Conservation (phyloP, 345 rosid species). For the Salix udensis region DNA sequence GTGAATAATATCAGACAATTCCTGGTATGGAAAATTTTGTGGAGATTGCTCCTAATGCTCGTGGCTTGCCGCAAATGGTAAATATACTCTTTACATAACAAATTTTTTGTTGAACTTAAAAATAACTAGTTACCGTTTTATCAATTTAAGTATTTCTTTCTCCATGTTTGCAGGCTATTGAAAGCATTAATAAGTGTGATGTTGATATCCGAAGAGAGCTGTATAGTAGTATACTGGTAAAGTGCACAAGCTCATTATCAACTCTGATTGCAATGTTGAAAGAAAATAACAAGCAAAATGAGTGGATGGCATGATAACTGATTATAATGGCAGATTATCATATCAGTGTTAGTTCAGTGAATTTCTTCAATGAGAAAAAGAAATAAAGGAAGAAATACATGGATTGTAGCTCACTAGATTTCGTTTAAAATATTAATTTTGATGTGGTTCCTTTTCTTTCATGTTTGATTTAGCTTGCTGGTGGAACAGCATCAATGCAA, state of each 20-base stretch:
- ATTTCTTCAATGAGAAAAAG: not conserved
- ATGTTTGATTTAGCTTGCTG: slow-evolving; percentile 67
- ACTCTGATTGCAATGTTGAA: not conserved
- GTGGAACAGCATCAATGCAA: slow-evolving; percentile 99
- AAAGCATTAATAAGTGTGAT: slow-evolving; percentile 89
- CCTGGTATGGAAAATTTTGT: slow-evolving; percentile 75
- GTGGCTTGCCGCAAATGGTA: slow-evolving; percentile 97
- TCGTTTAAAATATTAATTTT: not conserved
- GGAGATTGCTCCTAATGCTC: slow-evolving; percentile 54
- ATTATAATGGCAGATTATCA: not conserved
- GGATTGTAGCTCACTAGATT: not conserved
- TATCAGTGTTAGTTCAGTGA: not conserved
- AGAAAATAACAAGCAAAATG: not conserved
- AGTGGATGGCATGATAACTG: not conserved
- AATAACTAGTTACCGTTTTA: not conserved
- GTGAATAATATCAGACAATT: slow-evolving; percentile 54
- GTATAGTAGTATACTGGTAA: slow-evolving; percentile 92
- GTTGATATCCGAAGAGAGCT: slow-evolving; percentile 94
- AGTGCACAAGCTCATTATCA: not conserved
- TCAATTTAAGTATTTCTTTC: not conserved
- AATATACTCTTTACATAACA: slow-evolving; percentile 3
- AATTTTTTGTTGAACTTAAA: not conserved
- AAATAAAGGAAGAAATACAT: not conserved
- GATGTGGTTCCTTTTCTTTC: slow-evolving; percentile 8
- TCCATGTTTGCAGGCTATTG: slow-evolving; percentile 63